Conservation (phyloP, 2,329 filamentous ascomycete species). For the Talaromyces sp. region DNA sequence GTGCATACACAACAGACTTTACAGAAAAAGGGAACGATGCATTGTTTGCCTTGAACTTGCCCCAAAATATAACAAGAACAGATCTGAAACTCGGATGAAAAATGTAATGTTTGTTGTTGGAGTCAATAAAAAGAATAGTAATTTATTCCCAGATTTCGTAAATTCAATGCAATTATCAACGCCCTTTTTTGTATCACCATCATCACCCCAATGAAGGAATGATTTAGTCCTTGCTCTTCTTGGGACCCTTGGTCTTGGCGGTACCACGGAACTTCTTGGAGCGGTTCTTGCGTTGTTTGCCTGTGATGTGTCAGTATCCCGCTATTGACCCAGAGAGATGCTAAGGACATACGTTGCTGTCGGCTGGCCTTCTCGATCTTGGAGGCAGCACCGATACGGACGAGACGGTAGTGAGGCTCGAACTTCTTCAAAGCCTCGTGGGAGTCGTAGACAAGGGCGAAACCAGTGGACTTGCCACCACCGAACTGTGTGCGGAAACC, state of each 20-base stretch:
- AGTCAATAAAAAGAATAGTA: conserved; percentile 10
- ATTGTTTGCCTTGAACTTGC: conserved; percentile 8
- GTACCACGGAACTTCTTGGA: conserved; percentile 97
- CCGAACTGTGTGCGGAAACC: conserved; percentile 98
- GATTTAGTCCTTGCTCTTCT: conserved; percentile 82
- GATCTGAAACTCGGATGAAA: conserved; percentile 5
- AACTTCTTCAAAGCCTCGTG: conserved; percentile 99
- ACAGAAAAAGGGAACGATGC: conserved; percentile 8
- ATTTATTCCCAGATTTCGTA: conserved; percentile 15
- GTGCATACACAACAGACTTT: conserved; percentile 9
- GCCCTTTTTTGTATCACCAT: conserved; percentile 15
- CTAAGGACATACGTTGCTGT: conserved; percentile 86
- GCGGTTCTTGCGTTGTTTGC: conserved; percentile 99
- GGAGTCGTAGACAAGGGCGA: conserved; percentile 98
- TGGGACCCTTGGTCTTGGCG: conserved; percentile 96
- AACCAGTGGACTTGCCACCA: conserved; percentile 99
- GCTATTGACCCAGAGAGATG: background rate
- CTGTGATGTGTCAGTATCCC: conserved; percentile 50
- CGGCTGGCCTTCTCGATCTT: conserved; percentile 97
- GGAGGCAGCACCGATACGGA: conserved; percentile 84
- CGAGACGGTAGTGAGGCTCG: conserved; percentile 95
- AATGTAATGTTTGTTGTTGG: conserved; percentile 4
- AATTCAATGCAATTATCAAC: conserved; percentile 18
- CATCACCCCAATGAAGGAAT: conserved; percentile 2
- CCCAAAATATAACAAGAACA: conserved; percentile 4